A percentile compares a stretch with the other conserved stretches of the same genome.
phyloP scores from a whole-genome alignment of 2,329 filamentous ascomycete species.

The Phaeomoniella chlamydospora region DNA sequence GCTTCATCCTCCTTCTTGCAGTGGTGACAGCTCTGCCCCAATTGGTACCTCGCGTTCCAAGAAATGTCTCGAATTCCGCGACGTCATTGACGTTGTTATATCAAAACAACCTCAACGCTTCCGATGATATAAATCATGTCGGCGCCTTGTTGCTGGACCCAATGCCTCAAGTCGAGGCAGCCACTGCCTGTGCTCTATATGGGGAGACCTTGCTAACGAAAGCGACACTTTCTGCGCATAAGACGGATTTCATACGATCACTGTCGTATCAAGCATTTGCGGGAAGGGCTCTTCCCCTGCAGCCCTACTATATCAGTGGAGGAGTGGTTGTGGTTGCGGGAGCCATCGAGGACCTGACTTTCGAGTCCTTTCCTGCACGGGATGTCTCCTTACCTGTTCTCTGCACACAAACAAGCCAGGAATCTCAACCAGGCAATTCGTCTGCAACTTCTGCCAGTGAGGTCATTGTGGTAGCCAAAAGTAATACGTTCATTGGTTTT shows the following conservation, averaged over 20 bases:
- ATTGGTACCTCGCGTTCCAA: neutral
- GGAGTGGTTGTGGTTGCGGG: slow-evolving; percentile 22
- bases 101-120: slow-evolving; percentile 40
- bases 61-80: slow-evolving; percentile 15
- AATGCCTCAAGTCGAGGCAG: slow-evolving; percentile 20
- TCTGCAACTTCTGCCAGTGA: slow-evolving; percentile 20
- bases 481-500: slow-evolving; percentile 34
- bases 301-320: slow-evolving; percentile 27
- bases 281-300: slow-evolving; percentile 18
- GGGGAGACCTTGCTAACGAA: slow-evolving; percentile 33
- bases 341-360: slow-evolving; percentile 16
- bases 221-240: slow-evolving; percentile 24
- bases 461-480: slow-evolving; percentile 23
- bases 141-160: slow-evolving; percentile 35
- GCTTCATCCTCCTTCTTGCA: too few species aligned
- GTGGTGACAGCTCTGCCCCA: neutral
- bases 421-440: slow-evolving; percentile 17
- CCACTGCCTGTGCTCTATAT: slow-evolving; percentile 28
- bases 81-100: slow-evolving; percentile 36
- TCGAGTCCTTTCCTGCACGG: slow-evolving; percentile 14
- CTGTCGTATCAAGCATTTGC: slow-evolving; percentile 32
- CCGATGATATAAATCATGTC: slow-evolving; percentile 37
- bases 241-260: slow-evolving; percentile 28
- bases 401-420: slow-evolving; percentile 32
- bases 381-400: slow-evolving; percentile 28